These are phyloP conservation scores for Linum tenue DNA, from an alignment of 345 rosid species.

Conservation along the genomic window DNA sequence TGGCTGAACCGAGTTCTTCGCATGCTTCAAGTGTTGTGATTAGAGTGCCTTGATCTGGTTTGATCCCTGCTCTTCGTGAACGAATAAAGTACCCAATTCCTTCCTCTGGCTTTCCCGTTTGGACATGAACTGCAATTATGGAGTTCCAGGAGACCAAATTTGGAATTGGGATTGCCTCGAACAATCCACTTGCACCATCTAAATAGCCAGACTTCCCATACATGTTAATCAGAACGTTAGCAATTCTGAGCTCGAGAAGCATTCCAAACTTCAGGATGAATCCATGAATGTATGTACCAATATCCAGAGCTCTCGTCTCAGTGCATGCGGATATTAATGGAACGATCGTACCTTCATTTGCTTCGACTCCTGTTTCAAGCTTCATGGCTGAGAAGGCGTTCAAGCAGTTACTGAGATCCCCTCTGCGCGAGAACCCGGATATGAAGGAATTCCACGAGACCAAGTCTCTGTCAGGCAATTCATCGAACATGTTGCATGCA, in stretches of 20 bases:
- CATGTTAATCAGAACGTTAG: conserved; percentile 38
- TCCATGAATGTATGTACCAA: conserved; percentile 50
- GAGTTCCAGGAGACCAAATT: conserved; percentile 60
- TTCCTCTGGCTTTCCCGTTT: conserved; percentile 27
- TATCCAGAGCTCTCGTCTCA: conserved; percentile 23
- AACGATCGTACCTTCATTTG: conserved; percentile 43
- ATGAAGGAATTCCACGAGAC: conserved; percentile 65
- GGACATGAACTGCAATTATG: conserved; percentile 33
- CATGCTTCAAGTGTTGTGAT: conserved; percentile 42
- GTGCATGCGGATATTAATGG: conserved; percentile 52
- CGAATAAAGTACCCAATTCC: conserved; percentile 31
- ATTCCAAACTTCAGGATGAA: conserved; percentile 38
- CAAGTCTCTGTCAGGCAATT: conserved; percentile 52
- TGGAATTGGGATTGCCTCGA: conserved; percentile 32
- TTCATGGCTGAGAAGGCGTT: conserved; percentile 31
- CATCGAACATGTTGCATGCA: conserved; percentile 47
- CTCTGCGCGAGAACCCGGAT: conserved; percentile 36
- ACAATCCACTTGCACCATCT: conserved; percentile 32
- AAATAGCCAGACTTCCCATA: conserved; percentile 48
- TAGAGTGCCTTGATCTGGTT: conserved; percentile 49
- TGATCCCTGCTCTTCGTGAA: conserved; percentile 38
- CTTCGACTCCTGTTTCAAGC: conserved; percentile 28
- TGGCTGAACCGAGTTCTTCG: conserved; percentile 38
- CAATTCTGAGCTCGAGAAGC: conserved; percentile 39
- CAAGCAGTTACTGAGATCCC: conserved; percentile 30